Evolutionary conservation across 768 basidiomycete genomes (phyloP).

Genomic region (Phaeolepiota aurea): DNA sequence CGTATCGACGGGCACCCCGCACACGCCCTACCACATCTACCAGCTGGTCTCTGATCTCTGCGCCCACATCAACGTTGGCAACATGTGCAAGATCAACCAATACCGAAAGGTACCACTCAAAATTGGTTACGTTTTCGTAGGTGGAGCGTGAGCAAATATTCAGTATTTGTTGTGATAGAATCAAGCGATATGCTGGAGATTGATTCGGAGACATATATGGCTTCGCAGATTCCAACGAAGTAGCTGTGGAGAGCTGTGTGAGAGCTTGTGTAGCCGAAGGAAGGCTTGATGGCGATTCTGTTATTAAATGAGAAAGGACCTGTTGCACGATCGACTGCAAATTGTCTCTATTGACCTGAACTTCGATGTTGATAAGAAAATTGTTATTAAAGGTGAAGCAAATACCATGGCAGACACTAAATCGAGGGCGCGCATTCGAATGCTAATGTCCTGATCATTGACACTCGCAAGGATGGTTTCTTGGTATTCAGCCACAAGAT

Average conservation of each 20-base stretch:
- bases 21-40: slow-evolving; percentile 86
- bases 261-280: slow-evolving; percentile 60
- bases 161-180: slow-evolving; percentile 76
- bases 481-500: slow-evolving; percentile 87
- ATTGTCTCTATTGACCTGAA: slow-evolving; percentile 76
- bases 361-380: slow-evolving; percentile 3
- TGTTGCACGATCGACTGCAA: slow-evolving; percentile 88
- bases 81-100: slow-evolving; percentile 88
- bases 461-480: slow-evolving; percentile 85
- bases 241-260: slow-evolving; percentile 26
- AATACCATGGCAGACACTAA: slow-evolving; percentile 88
- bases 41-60: slow-evolving; percentile 73
- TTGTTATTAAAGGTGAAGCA: slow-evolving; percentile 1
- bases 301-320: slow-evolving; percentile 78
- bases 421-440: slow-evolving; percentile 92
- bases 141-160: slow-evolving; percentile 76
- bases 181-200: slow-evolving; percentile 79
- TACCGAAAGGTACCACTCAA: slow-evolving; percentile 97
- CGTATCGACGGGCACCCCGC: slow-evolving; percentile 61
- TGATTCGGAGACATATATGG: slow-evolving; percentile 46
- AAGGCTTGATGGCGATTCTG: slow-evolving; percentile 38
- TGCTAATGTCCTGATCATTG: slow-evolving; percentile 90
- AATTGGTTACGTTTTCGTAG: slow-evolving; percentile 85
- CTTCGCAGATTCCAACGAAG: slow-evolving; percentile 23
- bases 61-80: slow-evolving; percentile 71